Base-by-base conservation (phyloP, 495 filamentous ascomycete species). In the Niebla homalea region DNA sequence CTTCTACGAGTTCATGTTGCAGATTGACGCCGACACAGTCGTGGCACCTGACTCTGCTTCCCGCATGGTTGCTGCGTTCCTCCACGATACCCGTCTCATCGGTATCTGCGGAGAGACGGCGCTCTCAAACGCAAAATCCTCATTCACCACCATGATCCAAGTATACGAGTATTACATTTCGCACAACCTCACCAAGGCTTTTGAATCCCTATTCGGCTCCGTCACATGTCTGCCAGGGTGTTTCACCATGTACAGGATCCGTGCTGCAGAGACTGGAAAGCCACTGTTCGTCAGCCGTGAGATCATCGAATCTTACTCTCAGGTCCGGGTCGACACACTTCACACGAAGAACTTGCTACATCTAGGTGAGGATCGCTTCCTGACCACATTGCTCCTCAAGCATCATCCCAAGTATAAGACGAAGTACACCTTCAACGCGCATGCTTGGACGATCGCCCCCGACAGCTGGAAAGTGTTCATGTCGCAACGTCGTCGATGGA, bases 161-260 rank as follows among this genome's bases (percentile, higher is more conserved):
- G 92, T 98, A 16, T 98, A 98, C 73, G 92, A 98, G 68, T 94
- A 98, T 74, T 98, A 89, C 69, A 98, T 98, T 54, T 97, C 93
- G 48, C 92, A 98, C 73, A 93, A 98, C 64, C 72, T 98, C 58
- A 82, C 85, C 60, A 98, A 98, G 68, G 93, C 92, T n/a, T 98
- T 98, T 63, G 92, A 98, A 64, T 89, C 83, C 67, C 76, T 98
- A 55, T 98, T 98, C 64, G 92, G 92, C 38, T 93, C 86, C 54
- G 88, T 98, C 53, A 99, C 92, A 40, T 99, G 92, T 76, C 71
- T 99, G 50, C 92, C 92, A 20, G 92, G 92, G 66, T 95, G 90
- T 73, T 99, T 97, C 73, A 87, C 79, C 54, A 99, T 99, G 92
- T 99, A 95, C 64, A 85, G 92, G 43, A 83, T 99, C 59, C 85